Evolutionary conservation across 139 green algal species (phyloP), one percentile per base, ranked within the genome.

Genomic region (Zygnema cylindricum): DNA sequence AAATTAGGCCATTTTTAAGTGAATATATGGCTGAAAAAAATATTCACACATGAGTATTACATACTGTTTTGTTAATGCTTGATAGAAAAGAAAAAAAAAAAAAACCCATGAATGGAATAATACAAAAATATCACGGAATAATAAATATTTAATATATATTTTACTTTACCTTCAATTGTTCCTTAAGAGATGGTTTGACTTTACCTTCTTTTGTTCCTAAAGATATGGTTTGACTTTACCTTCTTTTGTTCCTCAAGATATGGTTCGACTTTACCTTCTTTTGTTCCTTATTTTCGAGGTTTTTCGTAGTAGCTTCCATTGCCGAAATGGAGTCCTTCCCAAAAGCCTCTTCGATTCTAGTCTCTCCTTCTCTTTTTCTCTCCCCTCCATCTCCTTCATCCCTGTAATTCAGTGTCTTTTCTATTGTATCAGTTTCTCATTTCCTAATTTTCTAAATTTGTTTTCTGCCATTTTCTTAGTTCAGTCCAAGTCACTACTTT

Each of bases 221-320:
- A 16, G 25, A 35, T 22, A 22, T 21, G 42, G 36, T 57, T 43
- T 71, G 55, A 54, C 77, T 23, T 21, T 3, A 2, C 69, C 30
- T 43, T 25, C 69, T 84, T 7, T 84, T 84, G 71, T 49, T 41
- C 35, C 69, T 16, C 71, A 7, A 16, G 7, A 25, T 16, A 41
- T 41, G 21, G 11, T 25, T 79, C 36, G 71, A 57, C 36, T 63
- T 38, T 7, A 85, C 73, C 83, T 71, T 85, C 69, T 82, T 7
- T 0, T 0, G 55, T 36, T 88, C 63, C 83, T 85, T 85, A 22
- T 38, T 75, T 1, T 86, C 81, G 3, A 86, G 81, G 1, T 63
- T 43, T 7, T 32, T 33, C 7, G 40, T 2, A 38, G 81, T 43
- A 77, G 42, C 38, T 7, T 86, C 81, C 81, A 78, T 78, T 41